Conservation (phyloP, 2,329 filamentous ascomycete species). For the Mycosphaerella sp. region DNA sequence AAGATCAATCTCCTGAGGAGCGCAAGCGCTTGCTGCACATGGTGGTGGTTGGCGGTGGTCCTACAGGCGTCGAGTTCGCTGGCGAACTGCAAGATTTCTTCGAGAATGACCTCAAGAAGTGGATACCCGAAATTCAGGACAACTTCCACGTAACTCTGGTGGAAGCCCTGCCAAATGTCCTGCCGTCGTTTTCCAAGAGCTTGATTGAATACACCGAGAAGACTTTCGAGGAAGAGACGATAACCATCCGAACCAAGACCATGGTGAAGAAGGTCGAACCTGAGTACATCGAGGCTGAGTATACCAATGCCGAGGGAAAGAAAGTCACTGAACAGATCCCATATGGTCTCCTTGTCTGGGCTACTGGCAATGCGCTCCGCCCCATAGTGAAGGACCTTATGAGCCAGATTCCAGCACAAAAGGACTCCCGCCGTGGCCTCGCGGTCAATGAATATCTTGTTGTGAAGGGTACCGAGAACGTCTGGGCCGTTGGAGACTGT, state of each 20-base stretch:
- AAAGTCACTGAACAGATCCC: conserved; percentile 78
- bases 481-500: conserved; percentile 98
- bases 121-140: conserved; percentile 89
- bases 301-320: conserved; percentile 71
- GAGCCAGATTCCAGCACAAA: conserved; percentile 84
- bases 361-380: conserved; percentile 90
- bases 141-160: conserved; percentile 97
- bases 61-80: conserved; percentile 96
- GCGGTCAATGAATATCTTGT: conserved; percentile 98
- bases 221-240: conserved; percentile 98
- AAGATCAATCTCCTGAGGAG: conserved; percentile 84
- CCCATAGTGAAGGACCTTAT: conserved; percentile 88
- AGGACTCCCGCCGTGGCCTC: conserved; percentile 87
- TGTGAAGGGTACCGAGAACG: conserved; percentile 91
- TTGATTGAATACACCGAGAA: conserved; percentile 99
- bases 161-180: conserved; percentile 87
- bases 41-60: conserved; percentile 80
- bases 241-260: conserved; percentile 95
- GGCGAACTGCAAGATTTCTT: conserved; percentile 99
- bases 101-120: conserved; percentile 95
- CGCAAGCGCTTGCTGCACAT: conserved; percentile 93
- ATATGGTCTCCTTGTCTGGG: conserved; percentile 96
- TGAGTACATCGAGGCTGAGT: conserved; percentile 86
- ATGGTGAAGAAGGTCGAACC: conserved; percentile 98
- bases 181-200: conserved; percentile 98